Base-by-base conservation (phyloP, 208 protist genomes). In the Herpetomonas tarakana region DNA sequence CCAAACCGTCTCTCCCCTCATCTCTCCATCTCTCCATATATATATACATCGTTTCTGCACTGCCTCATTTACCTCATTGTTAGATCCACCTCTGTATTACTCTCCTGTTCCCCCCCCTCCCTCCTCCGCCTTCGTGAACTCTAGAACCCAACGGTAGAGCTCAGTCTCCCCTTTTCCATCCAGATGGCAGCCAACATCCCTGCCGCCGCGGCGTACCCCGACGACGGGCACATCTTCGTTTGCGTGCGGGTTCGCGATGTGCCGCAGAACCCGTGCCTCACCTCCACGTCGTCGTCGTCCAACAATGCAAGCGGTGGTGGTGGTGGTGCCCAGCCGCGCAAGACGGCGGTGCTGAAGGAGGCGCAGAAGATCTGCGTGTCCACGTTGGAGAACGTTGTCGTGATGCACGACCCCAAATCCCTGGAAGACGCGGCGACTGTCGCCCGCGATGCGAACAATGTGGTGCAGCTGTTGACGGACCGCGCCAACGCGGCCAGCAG, bases 171-270 rank as follows among this genome's bases (percentile, higher is more conserved):
- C n/a, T n/a, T n/a, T n/a, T n/a, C n/a, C n/a, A n/a, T n/a, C n/a
- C n/a, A n/a, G n/a, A n/a, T n/a, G n/a, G n/a, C n/a, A n/a, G n/a
- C n/a, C n/a, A n/a, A n/a, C n/a, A n/a, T n/a, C n/a, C n/a, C n/a
- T n/a, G n/a, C n/a, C n/a, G n/a, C n/a, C n/a, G n/a, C n/a, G n/a
- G 71, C 58, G 1, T 84, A 83, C 65, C 65, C 74, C 4, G 84
- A 91, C 55, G 80, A 91, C 47, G 84, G 84, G 9, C 80, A 88
- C 64, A 91, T 91, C 41, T 74, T 76, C 64, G 84, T 91, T 30
- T 91, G 84, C 53, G 76, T 91, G 52, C 84, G 84, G 26, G 69
- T 91, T 14, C 79, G 84, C 3, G 63, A 83, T 62, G 75, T 86
- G 16, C 74, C 75, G 2, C 62, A 63, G 22, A 58, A 77, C 49